Base-by-base conservation (phyloP, 176 grass and related monocot species). In the Phoenix dactylifera region DNA sequence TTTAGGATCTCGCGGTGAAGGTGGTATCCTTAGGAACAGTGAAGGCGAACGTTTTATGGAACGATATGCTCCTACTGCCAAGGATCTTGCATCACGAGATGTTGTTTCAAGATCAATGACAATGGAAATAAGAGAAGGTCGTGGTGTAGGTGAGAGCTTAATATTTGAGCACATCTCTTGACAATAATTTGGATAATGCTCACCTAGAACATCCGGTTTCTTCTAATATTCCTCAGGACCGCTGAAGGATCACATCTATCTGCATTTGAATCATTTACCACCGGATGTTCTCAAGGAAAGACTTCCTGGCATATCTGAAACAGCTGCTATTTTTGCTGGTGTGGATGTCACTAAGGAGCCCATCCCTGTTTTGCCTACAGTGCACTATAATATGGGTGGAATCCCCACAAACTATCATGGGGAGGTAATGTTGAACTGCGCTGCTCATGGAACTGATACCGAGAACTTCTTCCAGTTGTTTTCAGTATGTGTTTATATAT, bases 321-420 rank as follows among this genome's bases (percentile, higher is more conserved):
- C 91, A 66, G 86, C 91, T 71, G 91, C 91, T 54, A 90, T 96
- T 87, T 96, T 96, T 69, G 64, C 91, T 58, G 86, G 91, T 55
- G 91, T 96, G 59, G 91, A 96, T 17, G 91, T 96, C 68, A 96
- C 91, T 26, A 96, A 96, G 56, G 91, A 96, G 69, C 91, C 91
- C 51, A 96, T 96, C 72, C 91, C 91, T 51, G 86, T 96, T 81
- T 81, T 96, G 58, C 91, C 91, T 24, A 96, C 91, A 53, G 91
- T 90, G 59, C 91, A 96, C 60, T 96, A 96, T 67, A 96, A 96
- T 73, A 96, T 96, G 91, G 91, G 91, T 52, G 86, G 91, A 26
- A 87, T 96, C 73, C 91, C 91, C 52, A 96, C 91, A 76, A 96
- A 96, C 76, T 89, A 90, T 66, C 77, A 90, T 62, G 90, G 90